These are phyloP conservation scores for Oldenlandia corymbosa DNA, from an alignment of 257 asterid species.

Conservation along the genomic window DNA sequence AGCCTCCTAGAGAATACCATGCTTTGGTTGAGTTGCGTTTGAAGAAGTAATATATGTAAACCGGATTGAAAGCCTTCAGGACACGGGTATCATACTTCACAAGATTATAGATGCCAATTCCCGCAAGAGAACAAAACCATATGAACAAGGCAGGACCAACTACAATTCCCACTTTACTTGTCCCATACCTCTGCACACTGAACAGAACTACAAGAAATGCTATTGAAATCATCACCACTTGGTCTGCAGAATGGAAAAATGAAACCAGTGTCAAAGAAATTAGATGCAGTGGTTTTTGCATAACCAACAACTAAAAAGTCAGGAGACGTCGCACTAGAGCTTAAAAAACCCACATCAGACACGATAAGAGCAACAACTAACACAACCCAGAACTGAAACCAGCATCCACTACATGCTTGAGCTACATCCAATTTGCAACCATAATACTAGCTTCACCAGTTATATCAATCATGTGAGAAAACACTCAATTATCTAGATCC, in stretches of 20 bases:
- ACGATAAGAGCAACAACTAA: background rate
- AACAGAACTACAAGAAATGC: constrained; percentile 80
- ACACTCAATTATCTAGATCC: background rate
- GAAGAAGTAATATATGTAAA: constrained; percentile 84
- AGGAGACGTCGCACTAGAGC: background rate
- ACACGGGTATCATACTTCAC: constrained; percentile 71
- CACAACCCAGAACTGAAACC: background rate
- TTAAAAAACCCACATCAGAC: background rate
- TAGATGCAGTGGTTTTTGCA: background rate
- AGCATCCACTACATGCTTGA: background rate
- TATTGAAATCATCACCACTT: constrained; percentile 84
- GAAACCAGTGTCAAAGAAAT: background rate
- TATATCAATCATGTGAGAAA: background rate
- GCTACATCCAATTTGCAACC: background rate
- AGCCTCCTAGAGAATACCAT: constrained; percentile 96
- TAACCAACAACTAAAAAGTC: background rate
- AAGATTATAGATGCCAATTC: constrained; percentile 92
- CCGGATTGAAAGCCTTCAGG: constrained; percentile 80
- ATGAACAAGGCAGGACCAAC: constrained; percentile 96
- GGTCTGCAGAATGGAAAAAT: constrained; percentile 58
- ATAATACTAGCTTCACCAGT: background rate
- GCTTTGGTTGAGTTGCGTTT: constrained; percentile 72
- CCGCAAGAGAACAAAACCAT: constrained; percentile 96
- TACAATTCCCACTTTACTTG: constrained; percentile 91
- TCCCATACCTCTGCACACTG: constrained; percentile 92